These are phyloP conservation scores for Nitzschia sp. DNA, from an alignment of 108 stramenopile genomes.

Conservation along the genomic window DNA sequence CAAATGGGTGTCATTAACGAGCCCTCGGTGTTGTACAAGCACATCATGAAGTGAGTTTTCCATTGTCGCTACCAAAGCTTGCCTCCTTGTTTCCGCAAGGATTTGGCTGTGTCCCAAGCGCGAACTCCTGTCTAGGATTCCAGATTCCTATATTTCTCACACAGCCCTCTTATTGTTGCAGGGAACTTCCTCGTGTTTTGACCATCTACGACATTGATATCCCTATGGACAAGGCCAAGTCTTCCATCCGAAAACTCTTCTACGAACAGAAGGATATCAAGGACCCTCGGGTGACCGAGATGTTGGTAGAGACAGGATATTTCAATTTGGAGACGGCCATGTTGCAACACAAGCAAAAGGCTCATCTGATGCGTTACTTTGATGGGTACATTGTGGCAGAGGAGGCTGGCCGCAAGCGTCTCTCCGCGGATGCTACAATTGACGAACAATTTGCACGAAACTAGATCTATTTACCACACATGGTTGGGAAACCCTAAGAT, in stretches of 20 bases:
- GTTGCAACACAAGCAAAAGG: conserved; percentile 90
- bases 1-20: conserved; percentile 43
- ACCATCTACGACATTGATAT: conserved; percentile 90
- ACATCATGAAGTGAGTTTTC: conserved; percentile 48
- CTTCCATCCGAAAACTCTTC: conserved; percentile 69
- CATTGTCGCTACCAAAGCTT: too few relatives aligned
- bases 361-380: conserved; percentile 80
- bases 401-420: conserved; percentile 70
- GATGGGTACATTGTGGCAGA: conserved; percentile 60
- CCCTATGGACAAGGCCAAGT: conserved; percentile 60
- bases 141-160: conserved; percentile 1
- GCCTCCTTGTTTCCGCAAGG: too few relatives aligned
- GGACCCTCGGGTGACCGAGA: conserved; percentile 75
- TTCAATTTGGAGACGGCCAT: conserved; percentile 87
- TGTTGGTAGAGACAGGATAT: conserved; percentile 90
- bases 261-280: conserved; percentile 64
- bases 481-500: too few relatives aligned
- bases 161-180: conserved; percentile 16
- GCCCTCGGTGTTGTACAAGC: conserved; percentile 59
- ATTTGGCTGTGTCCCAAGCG: too few relatives aligned
- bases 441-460: conserved; percentile 73
- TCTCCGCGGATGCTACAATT: conserved; percentile 49
- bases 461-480: conserved; percentile 7
- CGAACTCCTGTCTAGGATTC: background rate
- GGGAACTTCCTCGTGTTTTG: conserved; percentile 87